These are phyloP conservation scores for Kwoniella pini DNA, from an alignment of 768 basidiomycete species.

Conservation along the genomic window DNA sequence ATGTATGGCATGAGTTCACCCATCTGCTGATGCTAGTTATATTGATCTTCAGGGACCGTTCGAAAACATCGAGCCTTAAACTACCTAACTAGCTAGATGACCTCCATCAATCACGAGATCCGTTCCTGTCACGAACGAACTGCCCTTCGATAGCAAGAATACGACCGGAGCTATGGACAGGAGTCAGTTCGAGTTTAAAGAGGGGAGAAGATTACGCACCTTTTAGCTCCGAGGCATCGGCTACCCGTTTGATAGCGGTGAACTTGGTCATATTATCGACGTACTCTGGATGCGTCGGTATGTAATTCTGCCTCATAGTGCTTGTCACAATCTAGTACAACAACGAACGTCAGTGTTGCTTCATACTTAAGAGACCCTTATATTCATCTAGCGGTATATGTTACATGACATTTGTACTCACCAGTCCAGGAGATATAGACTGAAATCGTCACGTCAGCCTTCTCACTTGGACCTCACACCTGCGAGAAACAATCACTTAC, in stretches of 20 bases:
- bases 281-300: conserved; percentile 39
- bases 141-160: conserved; percentile 52
- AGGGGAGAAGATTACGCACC: too few relatives aligned
- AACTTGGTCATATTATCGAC: conserved; percentile 39
- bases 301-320: too few relatives aligned
- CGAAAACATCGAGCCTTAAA: background rate
- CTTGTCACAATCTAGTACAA: too few relatives aligned
- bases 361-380: too few relatives aligned
- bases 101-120: conserved; percentile 50
- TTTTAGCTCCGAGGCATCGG: background rate
- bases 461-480: too few relatives aligned
- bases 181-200: too few relatives aligned
- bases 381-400: too few relatives aligned
- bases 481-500: too few relatives aligned
- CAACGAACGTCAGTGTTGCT: too few relatives aligned
- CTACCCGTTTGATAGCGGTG: background rate
- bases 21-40: too few relatives aligned
- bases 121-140: conserved; percentile 52
- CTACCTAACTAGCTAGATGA: conserved; percentile 28
- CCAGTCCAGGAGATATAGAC: conserved; percentile 46
- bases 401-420: conserved; percentile 14
- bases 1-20: too few relatives aligned
- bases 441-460: conserved; percentile 2
- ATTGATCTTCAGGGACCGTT: background rate
- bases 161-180: conserved; percentile 45